A percentile compares a stretch with the other conserved stretches of the same genome.
Conservation (phyloP, 495 filamentous ascomycete species). For the Cryomyces antarcticus region DNA sequence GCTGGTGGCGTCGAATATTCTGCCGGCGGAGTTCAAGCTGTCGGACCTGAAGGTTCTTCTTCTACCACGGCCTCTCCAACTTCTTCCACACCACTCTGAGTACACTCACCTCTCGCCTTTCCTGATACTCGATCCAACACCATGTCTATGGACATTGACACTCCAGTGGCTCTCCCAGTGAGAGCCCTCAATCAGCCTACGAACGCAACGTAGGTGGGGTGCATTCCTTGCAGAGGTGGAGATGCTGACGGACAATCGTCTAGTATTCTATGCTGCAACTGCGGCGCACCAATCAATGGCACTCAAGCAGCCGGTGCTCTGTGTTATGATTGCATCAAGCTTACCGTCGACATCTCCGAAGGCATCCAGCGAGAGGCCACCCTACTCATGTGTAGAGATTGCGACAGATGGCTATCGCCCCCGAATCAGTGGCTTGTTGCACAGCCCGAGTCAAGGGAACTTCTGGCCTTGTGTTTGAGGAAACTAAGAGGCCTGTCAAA, state of each 20-base stretch:
- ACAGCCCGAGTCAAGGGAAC: constrained; percentile 63
- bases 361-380: constrained; percentile 74
- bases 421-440: constrained; percentile 71
- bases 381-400: constrained; percentile 72
- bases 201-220: constrained; percentile 28
- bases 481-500: constrained; percentile 63
- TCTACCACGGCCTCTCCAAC: no score
- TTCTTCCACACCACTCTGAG: background rate
- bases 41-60: no score
- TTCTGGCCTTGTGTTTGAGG: constrained; percentile 73
- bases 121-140: constrained; percentile 1
- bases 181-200: constrained; percentile 23
- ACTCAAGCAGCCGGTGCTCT: constrained; percentile 70
- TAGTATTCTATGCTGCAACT: constrained; percentile 77
- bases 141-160: constrained; percentile 58
- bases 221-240: constrained; percentile 1
- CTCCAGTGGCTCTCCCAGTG: constrained; percentile 33
- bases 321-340: constrained; percentile 84
- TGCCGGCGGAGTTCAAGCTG: no score
- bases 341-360: constrained; percentile 80
- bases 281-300: constrained; percentile 81
- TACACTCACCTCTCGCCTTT: background rate
- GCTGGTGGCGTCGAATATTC: no score
- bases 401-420: constrained; percentile 83
- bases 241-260: constrained; percentile 21